Evolutionary conservation across 352 stramenopile species (phyloP).

Genomic region (Globisporangium viniferum): DNA sequence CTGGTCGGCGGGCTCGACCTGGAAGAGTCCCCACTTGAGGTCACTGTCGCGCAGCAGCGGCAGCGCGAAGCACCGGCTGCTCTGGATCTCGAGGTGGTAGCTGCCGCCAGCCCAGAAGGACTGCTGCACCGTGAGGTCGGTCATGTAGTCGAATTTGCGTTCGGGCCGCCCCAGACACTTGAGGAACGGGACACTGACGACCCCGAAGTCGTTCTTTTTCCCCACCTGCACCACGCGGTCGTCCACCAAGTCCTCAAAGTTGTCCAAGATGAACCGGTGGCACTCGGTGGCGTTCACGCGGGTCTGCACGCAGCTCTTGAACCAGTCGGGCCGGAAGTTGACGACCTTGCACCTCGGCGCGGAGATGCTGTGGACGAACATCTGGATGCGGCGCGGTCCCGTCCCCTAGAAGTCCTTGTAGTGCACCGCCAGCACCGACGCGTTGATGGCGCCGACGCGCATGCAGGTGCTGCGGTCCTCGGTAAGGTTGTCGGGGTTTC

Average conservation of each 20-base stretch:
- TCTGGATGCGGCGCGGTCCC: constrained; percentile 10
- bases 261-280: constrained; percentile 27
- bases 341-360: constrained; percentile 27
- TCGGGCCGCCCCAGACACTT: constrained; percentile 23
- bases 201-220: constrained; percentile 26
- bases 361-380: constrained; percentile 35
- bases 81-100: constrained; percentile 35
- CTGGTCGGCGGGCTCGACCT: constrained; percentile 16
- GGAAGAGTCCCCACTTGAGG: constrained; percentile 22
- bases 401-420: too few relatives aligned
- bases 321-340: constrained; percentile 29
- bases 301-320: constrained; percentile 13
- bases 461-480: constrained; percentile 1
- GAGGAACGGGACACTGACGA: constrained; percentile 23
- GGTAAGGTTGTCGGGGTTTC: too few relatives aligned
- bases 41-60: constrained; percentile 13
- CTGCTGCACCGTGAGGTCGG: constrained; percentile 30
- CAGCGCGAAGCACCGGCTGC: constrained; percentile 25
- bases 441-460: too few relatives aligned
- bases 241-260: constrained; percentile 24
- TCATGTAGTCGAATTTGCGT: constrained; percentile 24
- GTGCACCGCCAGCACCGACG: too few relatives aligned
- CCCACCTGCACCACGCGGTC: constrained; percentile 25
- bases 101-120: constrained; percentile 32
- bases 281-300: constrained; percentile 21